phyloP scores from a whole-genome alignment of 2,329 filamentous ascomycete species.

The Epichloe hybrida region DNA sequence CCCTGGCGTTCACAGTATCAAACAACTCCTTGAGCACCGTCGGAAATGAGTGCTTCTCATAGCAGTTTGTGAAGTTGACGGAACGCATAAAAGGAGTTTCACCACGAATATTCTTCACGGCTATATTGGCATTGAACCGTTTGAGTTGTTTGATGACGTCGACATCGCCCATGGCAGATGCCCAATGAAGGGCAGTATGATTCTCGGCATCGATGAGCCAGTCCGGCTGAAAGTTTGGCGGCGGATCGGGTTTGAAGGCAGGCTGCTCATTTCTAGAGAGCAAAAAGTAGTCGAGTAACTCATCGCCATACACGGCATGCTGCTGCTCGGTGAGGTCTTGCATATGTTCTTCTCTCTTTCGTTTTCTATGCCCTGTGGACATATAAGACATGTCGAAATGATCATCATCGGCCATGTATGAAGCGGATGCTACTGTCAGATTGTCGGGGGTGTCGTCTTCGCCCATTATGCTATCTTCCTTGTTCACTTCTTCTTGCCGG shows the following conservation, averaged over 20 bases:
- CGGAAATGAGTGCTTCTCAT: conserved; percentile 83
- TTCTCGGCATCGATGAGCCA: conserved; percentile 86
- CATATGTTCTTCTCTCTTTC: conserved; percentile 56
- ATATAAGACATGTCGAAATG: conserved; percentile 56
- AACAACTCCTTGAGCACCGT: conserved; percentile 72
- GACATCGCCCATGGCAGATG: conserved; percentile 90
- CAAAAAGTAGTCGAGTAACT: conserved; percentile 94
- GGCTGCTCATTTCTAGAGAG: conserved; percentile 67
- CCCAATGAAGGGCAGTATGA: conserved; percentile 93
- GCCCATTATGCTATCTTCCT: conserved; percentile 45
- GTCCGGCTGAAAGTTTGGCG: conserved; percentile 75
- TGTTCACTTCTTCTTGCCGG: conserved; percentile 49
- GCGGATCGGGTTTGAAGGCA: conserved; percentile 62
- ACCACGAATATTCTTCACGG: conserved; percentile 55
- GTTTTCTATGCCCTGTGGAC: conserved; percentile 50
- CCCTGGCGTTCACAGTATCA: conserved; percentile 64
- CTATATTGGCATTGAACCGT: conserved; percentile 61
- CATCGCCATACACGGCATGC: conserved; percentile 83
- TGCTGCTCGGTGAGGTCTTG: conserved; percentile 61
- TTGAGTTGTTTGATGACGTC: conserved; percentile 83
- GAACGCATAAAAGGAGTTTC: conserved; percentile 92
- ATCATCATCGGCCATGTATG: conserved; percentile 75
- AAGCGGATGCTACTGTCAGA: conserved; percentile 68
- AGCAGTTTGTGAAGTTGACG: conserved; percentile 94
- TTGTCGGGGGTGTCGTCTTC: conserved; percentile 78